phyloP scores from a whole-genome alignment of 208 protist species.

The Wallacemonas collosoma region DNA sequence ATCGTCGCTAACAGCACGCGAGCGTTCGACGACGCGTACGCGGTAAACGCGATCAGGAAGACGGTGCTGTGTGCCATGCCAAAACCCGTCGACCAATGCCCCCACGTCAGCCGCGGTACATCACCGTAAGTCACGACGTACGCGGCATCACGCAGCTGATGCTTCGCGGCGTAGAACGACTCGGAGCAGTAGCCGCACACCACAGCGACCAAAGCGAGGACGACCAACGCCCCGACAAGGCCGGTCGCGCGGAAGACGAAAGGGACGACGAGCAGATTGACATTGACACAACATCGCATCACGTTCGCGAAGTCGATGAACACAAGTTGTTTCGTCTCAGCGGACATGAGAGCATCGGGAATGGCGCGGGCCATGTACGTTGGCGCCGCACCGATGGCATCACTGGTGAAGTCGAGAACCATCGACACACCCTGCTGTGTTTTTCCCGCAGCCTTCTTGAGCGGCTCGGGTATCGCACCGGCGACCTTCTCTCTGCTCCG shows the following conservation, averaged over 20 bases:
- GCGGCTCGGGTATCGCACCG: conserved; percentile 27
- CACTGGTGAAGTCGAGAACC: conserved; percentile 33
- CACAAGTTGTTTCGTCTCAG: conserved; percentile 42
- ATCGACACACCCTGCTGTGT: conserved; percentile 29
- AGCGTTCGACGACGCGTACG: conserved; percentile 42
- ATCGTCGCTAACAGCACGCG: conserved; percentile 33
- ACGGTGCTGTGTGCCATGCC: conserved; percentile 30
- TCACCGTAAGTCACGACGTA: conserved; percentile 54
- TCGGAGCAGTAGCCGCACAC: conserved; percentile 38
- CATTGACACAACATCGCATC: conserved; percentile 36
- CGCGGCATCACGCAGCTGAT: conserved; percentile 34
- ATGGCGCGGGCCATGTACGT: conserved; percentile 31
- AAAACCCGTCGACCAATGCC: conserved; percentile 28
- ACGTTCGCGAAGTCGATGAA: conserved; percentile 39
- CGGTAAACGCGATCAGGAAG: conserved; percentile 38
- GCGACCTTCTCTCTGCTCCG: conserved; percentile 28
- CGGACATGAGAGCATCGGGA: conserved; percentile 33
- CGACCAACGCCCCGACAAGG: conserved; percentile 32
- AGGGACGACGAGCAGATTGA: conserved; percentile 44
- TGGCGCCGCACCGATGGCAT: conserved; percentile 30
- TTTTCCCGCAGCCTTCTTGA: conserved; percentile 18
- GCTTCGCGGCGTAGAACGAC: conserved; percentile 40
- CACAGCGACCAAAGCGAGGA: conserved; percentile 24
- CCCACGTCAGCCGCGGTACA: conserved; percentile 42
- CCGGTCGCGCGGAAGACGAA: conserved; percentile 43